Evolutionary conservation across 2,329 filamentous ascomycete genomes (phyloP), one percentile per base, ranked within the genome.

Genomic region (Fusarium keratoplasticum): DNA sequence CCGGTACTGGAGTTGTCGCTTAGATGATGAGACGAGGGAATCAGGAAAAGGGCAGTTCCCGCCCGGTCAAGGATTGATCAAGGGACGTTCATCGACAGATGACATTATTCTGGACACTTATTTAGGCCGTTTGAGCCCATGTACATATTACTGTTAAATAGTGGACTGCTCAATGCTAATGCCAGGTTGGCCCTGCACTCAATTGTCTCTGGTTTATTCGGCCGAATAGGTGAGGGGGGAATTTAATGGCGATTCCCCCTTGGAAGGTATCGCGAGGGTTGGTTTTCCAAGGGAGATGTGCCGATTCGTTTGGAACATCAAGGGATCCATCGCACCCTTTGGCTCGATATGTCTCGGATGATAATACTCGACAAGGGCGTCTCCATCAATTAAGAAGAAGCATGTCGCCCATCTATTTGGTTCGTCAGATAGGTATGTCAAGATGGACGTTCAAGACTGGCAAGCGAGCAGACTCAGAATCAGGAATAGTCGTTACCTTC

Each of bases 1-100:
- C 75, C 44, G 75, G 77, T 31, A 70, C 75, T 20, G 76, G 76
- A 27, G 72, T 77, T 3, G 55, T 77, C n/a, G 68, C 55, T 22
- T 76, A 66, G 25, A 1, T 5, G 10, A 4, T 14, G 4, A 2
- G n/a, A 55, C 6, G 16, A 11, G 9, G 31, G 20, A 16, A 10
- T 11, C 11, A 18, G 11, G 11, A 55, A 40, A 36, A 38, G 58
- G 59, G 40, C 29, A 29, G 16, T 29, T 57, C 27, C 20, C 60
- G 57, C 58, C 58, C 38, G n/a, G 13, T 44, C 57, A 31, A 38
- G 35, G 18, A 61, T 14, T 36, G 31, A 61, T 47, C 38, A 47
- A 61, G 58, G 57, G 35, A n/a, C 58, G 8, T 14, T 54, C 42
- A 38, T 61, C 58, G 7, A 36, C 29, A 42, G 36, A 54, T 59